Evolutionary conservation across 208 protist species (phyloP).

Genomic region (Ichthyophonus hoferi): DNA sequence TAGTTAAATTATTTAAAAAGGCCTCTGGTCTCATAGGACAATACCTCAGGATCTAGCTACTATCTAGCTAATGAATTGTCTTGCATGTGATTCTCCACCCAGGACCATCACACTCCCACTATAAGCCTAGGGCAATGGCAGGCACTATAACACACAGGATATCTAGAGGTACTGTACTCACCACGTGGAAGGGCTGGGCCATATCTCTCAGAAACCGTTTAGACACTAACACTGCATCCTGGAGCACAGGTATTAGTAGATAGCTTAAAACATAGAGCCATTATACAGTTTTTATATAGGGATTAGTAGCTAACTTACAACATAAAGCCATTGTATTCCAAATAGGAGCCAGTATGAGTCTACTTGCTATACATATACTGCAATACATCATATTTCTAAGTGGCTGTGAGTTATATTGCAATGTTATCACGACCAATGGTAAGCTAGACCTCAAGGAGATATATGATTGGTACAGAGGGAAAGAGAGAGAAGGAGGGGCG

Average conservation of each 20-base stretch:
- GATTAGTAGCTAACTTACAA: too few species aligned
- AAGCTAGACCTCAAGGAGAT: constrained; percentile 80
- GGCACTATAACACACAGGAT: too few species aligned
- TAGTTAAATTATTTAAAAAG: too few species aligned
- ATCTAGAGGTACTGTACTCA: too few species aligned
- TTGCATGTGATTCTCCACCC: too few species aligned
- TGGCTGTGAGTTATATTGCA: not conserved
- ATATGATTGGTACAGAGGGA: constrained; percentile 79
- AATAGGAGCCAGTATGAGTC: not conserved
- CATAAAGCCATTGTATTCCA: too few species aligned
- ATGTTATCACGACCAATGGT: constrained; percentile 49
- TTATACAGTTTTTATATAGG: not conserved
- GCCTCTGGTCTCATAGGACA: too few species aligned
- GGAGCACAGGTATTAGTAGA: not conserved
- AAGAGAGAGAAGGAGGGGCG: too few species aligned
- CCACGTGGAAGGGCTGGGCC: constrained; percentile 71
- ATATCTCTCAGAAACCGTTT: constrained; percentile 85
- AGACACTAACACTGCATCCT: constrained; percentile 71
- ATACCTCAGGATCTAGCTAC: too few species aligned
- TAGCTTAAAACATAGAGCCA: not conserved
- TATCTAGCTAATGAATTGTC: too few species aligned
- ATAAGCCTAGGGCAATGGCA: too few species aligned
- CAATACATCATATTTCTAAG: not conserved
- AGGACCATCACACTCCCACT: too few species aligned
- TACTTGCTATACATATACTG: not conserved